Evolutionary conservation across 805 yeast genomes (phyloP), one percentile per base, ranked within the genome.

Genomic region (Pichia californica): DNA sequence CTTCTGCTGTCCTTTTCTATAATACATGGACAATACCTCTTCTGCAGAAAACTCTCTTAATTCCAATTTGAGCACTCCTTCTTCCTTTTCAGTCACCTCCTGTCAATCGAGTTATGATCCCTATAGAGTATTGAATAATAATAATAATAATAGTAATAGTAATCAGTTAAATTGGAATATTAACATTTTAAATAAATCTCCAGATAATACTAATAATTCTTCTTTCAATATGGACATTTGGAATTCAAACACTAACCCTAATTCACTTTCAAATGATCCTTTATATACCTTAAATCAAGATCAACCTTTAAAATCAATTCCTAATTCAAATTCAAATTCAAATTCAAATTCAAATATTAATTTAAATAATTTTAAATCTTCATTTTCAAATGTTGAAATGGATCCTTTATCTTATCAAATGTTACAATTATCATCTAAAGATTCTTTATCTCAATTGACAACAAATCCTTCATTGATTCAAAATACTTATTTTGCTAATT

Each of bases 331-430:
- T n/a, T n/a, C n/a, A n/a, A n/a, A n/a, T n/a, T n/a, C n/a, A n/a
- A n/a, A n/a, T n/a, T n/a, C 37, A 15, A 36, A 28, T 20, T 23
- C 25, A 7, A 23, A 23, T 23, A 23, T 23, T 23, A 23, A 23
- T 23, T 23, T 23, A 3, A 36, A 36, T 26, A 14, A 31, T 34
- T 26, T 35, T 32, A 41, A 43, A 34, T 36, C 56, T 37, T 15
- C 43, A 23, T 41, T 50, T 28, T 38, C 52, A 15, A 53, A 45
- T 36, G 53, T 50, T 26, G 62, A 57, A 38, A 55, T 57, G 51
- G 62, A 57, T 38, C 51, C 56, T n/a, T 41, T 58, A 43, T 50
- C 61, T 7, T 45, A 48, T 27, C 62, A 58, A 33, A 38, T 57
- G 40, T 41, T 58, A 54, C 53, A 55, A n/a, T 33, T 58, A 41